Base-by-base conservation (phyloP, 208 protist species). In the Acanthamoeba royreba region DNA sequence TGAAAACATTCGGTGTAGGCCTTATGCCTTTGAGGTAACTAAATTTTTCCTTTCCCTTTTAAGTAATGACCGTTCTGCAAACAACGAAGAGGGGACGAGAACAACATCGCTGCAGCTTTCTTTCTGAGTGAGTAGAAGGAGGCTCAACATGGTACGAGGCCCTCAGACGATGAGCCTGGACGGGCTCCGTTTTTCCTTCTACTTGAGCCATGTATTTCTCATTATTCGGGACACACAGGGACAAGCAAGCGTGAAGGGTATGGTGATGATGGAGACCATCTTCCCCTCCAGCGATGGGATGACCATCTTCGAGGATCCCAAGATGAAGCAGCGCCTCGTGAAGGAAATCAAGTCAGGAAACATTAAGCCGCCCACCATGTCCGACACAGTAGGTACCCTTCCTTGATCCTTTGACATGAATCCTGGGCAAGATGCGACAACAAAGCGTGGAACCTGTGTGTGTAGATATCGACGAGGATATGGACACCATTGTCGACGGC, bases 261-360 rank as follows among this genome's bases (percentile, higher is more conserved):
- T 92, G 61, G 52, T 92, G 11, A 47, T 92, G 86, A 92, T 92
- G 86, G 86, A 92, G 25, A 92, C 86, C 17, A 92, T 92, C 47
- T 92, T 52, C 42, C 86, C 86, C 0, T 77, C 55, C 40, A 46
- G 31, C 22, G 86, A 92, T 25, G 58, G 58, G 22, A 15, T 19
- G 25, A 92, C 86, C 35, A 52, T 92, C 52, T 92, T 92, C 19
- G 86, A 92, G 25, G 86, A 92, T 52, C 86, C 86, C 15, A 92
- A 92, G 86, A 31, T 92, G 33, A 92, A 92, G 86, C 53, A 63
- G 15, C 22, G 28, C 38, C n/a, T 92, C 17, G 42, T 77, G 35
- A 92, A 74, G 25, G 86, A 92, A 35, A 92, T 92, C 53, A 92
- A 92, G 42, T 74, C 66, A 55, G 86, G 86, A 17, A 92, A 43